Evolutionary conservation across 2,329 filamentous ascomycete species (phyloP).

Genomic region (Colletotrichum orbiculare): DNA sequence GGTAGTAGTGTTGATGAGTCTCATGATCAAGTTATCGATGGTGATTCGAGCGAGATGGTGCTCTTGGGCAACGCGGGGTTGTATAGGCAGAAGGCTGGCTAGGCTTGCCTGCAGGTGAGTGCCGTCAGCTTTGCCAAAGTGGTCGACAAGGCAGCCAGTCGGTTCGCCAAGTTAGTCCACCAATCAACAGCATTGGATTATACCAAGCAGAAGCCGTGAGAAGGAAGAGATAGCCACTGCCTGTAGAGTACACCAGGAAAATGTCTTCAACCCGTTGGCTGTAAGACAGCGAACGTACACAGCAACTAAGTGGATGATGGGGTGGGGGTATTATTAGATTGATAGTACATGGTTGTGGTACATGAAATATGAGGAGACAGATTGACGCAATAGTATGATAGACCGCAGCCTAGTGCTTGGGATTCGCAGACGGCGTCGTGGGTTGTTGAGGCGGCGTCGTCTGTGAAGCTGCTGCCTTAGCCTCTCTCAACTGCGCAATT

Average conservation of each 20-base stretch:
- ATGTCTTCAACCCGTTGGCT: too few species aligned
- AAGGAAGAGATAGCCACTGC: background rate
- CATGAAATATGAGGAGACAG: too few species aligned
- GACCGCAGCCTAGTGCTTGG: background rate
- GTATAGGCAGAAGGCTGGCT: too few species aligned
- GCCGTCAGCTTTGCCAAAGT: background rate
- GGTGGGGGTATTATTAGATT: too few species aligned
- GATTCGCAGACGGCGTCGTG: background rate
- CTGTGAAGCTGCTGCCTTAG: conserved; percentile 15
- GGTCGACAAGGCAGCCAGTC: background rate
- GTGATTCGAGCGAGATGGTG: too few species aligned
- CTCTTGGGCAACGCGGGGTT: too few species aligned
- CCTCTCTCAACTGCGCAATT: conserved; percentile 60
- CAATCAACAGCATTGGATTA: conserved; percentile 2
- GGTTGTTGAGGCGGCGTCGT: background rate
- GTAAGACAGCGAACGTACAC: too few species aligned
- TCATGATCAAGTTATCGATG: background rate
- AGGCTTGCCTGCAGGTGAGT: background rate
- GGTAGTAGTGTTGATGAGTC: conserved; percentile 12
- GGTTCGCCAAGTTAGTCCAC: background rate
- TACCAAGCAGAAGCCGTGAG: background rate
- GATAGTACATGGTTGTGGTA: too few species aligned
- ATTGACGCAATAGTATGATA: background rate
- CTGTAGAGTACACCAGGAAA: too few species aligned
- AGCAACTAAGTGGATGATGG: too few species aligned